phyloP scores from a whole-genome alignment of 345 rosid species.

The Salix caprea region DNA sequence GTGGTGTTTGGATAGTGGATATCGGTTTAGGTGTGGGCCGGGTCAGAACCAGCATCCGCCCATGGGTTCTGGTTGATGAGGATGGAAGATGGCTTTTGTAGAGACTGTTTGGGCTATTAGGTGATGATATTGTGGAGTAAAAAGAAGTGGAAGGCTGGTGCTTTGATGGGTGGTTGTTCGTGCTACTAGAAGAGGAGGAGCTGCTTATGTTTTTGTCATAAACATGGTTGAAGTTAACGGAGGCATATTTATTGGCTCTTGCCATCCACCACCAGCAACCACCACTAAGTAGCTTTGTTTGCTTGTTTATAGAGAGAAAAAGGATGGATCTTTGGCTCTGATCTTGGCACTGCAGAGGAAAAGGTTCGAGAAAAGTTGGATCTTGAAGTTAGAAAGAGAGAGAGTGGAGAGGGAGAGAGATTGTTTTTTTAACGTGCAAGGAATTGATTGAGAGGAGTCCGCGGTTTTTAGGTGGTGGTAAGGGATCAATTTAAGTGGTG shows the following conservation, averaged over 20 bases:
- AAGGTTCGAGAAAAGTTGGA: background rate
- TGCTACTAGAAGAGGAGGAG: constrained; percentile 14
- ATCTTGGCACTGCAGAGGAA: background rate
- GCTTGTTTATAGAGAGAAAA: background rate
- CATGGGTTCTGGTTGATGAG: constrained; percentile 39
- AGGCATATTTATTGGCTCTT: constrained; percentile 64
- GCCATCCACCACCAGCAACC: constrained; percentile 58
- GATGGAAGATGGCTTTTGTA: constrained; percentile 19
- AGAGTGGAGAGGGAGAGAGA: background rate
- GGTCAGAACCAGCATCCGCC: constrained; percentile 89
- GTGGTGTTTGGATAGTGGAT: constrained; percentile 13
- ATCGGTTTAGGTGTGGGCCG: constrained; percentile 58
- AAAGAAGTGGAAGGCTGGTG: constrained; percentile 32
- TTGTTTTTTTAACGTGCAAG: no score
- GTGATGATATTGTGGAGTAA: constrained; percentile 38
- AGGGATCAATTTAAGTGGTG: no score
- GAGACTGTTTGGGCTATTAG: constrained; percentile 4
- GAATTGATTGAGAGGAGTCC: no score
- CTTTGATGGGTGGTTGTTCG: constrained; percentile 14
- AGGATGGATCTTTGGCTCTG: background rate
- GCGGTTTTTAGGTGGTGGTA: no score
- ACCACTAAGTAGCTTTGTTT: background rate
- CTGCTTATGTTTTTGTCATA: constrained; percentile 44
- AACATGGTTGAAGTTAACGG: constrained; percentile 72
- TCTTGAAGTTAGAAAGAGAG: background rate